A percentile compares a stretch with the other conserved stretches of the same genome.
These are phyloP conservation scores for Phellopilus nigrolimitatus DNA, from an alignment of 1,284 basidiomycete genomes.

Conservation along the genomic window DNA sequence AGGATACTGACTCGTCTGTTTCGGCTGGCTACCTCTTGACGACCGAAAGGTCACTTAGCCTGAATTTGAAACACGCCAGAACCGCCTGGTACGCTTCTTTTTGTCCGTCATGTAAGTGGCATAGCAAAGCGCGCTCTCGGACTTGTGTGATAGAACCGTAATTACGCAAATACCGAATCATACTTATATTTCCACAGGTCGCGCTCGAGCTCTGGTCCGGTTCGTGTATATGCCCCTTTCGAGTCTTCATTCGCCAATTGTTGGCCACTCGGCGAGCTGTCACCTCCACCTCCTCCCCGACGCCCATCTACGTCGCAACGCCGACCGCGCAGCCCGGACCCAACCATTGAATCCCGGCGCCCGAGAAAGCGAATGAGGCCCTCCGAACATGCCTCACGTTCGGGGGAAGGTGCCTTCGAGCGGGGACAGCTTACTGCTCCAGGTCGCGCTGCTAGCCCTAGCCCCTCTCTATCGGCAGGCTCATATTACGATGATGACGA, in stretches of 20 bases:
- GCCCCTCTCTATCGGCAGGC: conserved; percentile 7
- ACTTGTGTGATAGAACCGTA: conserved; percentile 6
- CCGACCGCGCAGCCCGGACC: conserved; percentile 16
- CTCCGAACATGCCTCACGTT: conserved; percentile 3
- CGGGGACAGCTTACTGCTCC: not conserved
- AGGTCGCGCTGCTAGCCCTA: conserved; percentile 10
- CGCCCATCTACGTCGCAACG: conserved; percentile 9
- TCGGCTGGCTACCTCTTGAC: conserved; percentile 13
- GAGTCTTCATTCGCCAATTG: conserved; percentile 2
- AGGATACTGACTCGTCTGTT: conserved; percentile 5
- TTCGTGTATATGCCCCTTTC: not conserved
- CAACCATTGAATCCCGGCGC: conserved; percentile 10
- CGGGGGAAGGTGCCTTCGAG: conserved; percentile 6
- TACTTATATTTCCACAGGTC: conserved; percentile 10
- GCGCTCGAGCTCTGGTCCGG: not conserved
- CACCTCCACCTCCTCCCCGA: conserved; percentile 9
- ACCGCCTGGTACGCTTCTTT: conserved; percentile 8
- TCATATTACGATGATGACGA: conserved; percentile 8
- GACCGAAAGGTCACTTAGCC: conserved; percentile 9
- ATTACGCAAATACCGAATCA: conserved; percentile 11
- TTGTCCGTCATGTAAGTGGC: conserved; percentile 8
- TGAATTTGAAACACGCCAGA: conserved; percentile 2
- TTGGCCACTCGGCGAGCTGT: conserved; percentile 5
- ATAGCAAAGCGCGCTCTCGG: not conserved
- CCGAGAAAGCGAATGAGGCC: conserved; percentile 15